Base-by-base conservation (phyloP, 192 early-diverging fungal genomes). In the Coemansia sp. region DNA sequence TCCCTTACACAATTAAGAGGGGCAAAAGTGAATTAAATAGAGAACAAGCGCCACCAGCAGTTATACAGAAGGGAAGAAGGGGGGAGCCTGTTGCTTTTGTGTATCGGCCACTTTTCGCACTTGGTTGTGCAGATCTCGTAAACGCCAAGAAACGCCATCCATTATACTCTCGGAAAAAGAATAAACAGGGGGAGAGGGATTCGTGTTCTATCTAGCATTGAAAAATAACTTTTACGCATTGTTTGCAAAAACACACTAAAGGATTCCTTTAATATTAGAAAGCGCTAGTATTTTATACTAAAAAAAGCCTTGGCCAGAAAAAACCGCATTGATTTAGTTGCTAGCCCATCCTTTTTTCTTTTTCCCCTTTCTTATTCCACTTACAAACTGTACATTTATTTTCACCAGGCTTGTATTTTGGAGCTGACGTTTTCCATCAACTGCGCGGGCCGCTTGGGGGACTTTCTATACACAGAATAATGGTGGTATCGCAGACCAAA, bases 401-500 rank as follows among this genome's bases (percentile, higher is more conserved):
- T 30, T 3, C 30, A 30, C 30, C 30, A n/a, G n/a, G n/a, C 30
- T 30, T 30, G 30, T 30, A 30, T 30, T 30, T 30, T 30, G 30
- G 30, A 30, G 1, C 3, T 30, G 3, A 2, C 30, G 30, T 30
- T 30, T 30, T 30, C 30, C 30, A 30, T 30, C 30, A 30, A 30
- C 30, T 30, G 30, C 30, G 30, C 30, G 30, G 30, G 30, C 30
- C 30, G 30, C 30, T 30, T 30, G 30, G 3, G 30, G 30, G 3
- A 30, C 30, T 30, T 30, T 30, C 3, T 30, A 30, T 3, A 30
- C 3, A 30, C 30, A 46, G 23, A 62, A 43, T 11, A 24, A 26
- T 12, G 16, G 67, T 76, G 68, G 65, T 55, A 41, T 52, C 57
- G 9, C 55, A 61, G 49, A 68, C 67, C 56, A 85, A 85, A 62